Conservation (phyloP, 148 eudicot genomes). For the Persicaria maculosa region DNA sequence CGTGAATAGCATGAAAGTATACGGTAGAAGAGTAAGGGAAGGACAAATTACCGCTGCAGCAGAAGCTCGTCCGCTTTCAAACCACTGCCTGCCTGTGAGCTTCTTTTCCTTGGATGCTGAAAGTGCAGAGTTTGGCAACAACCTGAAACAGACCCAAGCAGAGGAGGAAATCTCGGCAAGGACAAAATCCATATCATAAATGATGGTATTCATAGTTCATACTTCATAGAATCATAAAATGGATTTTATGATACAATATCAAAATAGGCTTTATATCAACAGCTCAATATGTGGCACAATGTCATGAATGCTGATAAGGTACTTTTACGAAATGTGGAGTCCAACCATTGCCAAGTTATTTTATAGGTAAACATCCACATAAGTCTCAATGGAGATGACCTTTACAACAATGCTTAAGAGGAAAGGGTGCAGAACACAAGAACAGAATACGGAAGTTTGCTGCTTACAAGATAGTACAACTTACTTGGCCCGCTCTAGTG, state of each 20-base stretch:
- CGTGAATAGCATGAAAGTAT: neutral
- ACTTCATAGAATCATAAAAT: neutral
- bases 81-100: conserved; percentile 84
- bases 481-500: conserved; percentile 94
- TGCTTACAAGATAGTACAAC: conserved; percentile 18
- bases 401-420: neutral
- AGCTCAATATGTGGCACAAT: too few relatives aligned
- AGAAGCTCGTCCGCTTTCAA: conserved; percentile 81
- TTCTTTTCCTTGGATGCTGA: conserved; percentile 69
- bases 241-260: neutral
- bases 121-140: conserved; percentile 87
- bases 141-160: conserved; percentile 35
- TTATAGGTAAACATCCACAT: neutral
- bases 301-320: too few relatives aligned
- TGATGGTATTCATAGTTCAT: neutral
- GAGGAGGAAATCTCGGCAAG: neutral
- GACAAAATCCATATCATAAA: neutral
- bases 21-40: neutral
- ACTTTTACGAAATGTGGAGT: neutral
- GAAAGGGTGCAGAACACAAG: neutral
- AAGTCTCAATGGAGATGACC: neutral
- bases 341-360: neutral
- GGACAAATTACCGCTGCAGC: conserved; percentile 49
- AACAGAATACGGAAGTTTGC: neutral
- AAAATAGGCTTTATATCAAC: neutral